A percentile compares a stretch with the other conserved stretches of the same genome.
phyloP scores from a whole-genome alignment of 2,329 filamentous ascomycete genomes.

The Celoporthe dispersa region DNA sequence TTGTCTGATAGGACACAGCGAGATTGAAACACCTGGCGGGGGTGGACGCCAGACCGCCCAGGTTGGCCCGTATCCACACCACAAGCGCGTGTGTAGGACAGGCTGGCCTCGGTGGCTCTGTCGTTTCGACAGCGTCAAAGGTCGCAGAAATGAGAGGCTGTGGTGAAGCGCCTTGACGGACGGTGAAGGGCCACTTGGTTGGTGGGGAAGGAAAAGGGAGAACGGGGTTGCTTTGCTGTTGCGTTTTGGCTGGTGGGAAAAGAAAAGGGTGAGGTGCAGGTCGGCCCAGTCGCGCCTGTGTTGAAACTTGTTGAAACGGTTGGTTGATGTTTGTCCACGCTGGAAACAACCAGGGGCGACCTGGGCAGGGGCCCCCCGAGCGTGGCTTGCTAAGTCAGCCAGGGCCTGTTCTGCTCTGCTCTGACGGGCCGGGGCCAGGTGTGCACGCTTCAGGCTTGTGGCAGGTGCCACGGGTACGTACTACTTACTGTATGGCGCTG shows the following conservation, averaged over 20 bases:
- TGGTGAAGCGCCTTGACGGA: conserved; percentile 25
- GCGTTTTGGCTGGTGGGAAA: not conserved
- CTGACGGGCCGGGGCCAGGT: not conserved
- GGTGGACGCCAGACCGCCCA: not conserved
- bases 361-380: not conserved
- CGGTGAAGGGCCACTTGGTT: not conserved
- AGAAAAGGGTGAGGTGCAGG: conserved; percentile 10
- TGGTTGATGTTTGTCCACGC: conserved; percentile 25
- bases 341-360: conserved; percentile 18
- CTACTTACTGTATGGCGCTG: too few species aligned
- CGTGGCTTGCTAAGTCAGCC: not conserved
- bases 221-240: not conserved
- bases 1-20: not conserved
- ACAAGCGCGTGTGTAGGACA: conserved; percentile 1
- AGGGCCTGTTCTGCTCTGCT: not conserved
- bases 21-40: not conserved
- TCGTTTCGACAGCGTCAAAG: conserved; percentile 32
- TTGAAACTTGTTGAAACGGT: conserved; percentile 20
- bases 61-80: not conserved
- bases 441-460: not conserved
- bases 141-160: conserved; percentile 30
- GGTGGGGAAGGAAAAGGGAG: too few species aligned
- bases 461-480: not conserved
- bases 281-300: conserved; percentile 15
- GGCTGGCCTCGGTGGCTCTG: not conserved